phyloP scores from a whole-genome alignment of 2,329 filamentous ascomycete genomes.

The Fusarium heterosporum region DNA sequence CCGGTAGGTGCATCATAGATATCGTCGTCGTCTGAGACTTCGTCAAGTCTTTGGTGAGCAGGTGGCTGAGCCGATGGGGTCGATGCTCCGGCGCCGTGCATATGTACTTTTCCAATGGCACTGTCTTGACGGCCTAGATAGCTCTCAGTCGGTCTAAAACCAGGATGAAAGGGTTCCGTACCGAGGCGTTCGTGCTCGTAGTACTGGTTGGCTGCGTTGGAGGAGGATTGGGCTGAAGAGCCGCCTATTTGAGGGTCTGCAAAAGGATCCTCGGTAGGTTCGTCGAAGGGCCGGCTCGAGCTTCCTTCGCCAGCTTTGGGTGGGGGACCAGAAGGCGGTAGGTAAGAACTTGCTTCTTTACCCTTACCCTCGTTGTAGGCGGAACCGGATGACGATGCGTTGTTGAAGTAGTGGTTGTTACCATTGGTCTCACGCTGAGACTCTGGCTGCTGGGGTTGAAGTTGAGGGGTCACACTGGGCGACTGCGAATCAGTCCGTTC shows the following conservation, averaged over 20 bases:
- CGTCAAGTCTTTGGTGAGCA: slow-evolving; percentile 38
- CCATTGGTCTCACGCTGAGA: slow-evolving; percentile 44
- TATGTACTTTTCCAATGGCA: slow-evolving; percentile 55
- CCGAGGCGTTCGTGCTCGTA: slow-evolving; percentile 45
- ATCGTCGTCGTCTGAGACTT: slow-evolving; percentile 54
- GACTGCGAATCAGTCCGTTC: slow-evolving; percentile 48
- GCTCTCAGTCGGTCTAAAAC: slow-evolving; percentile 47
- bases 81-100: slow-evolving; percentile 54
- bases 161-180: slow-evolving; percentile 56
- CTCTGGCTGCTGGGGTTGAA: slow-evolving; percentile 23
- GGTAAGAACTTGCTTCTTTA: slow-evolving; percentile 50
- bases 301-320: slow-evolving; percentile 46
- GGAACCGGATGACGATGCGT: slow-evolving; percentile 31
- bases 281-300: slow-evolving; percentile 35
- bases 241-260: slow-evolving; percentile 51
- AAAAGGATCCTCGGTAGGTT: slow-evolving; percentile 43
- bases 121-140: slow-evolving; percentile 55
- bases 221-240: slow-evolving; percentile 26
- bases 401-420: slow-evolving; percentile 44
- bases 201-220: slow-evolving; percentile 34
- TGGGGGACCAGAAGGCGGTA: slow-evolving; percentile 43
- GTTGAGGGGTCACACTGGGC: slow-evolving; percentile 44
- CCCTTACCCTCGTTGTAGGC: slow-evolving; percentile 47
- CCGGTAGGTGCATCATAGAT: slow-evolving; percentile 52
- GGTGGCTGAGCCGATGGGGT: slow-evolving; percentile 30